phyloP scores from a whole-genome alignment of 2,329 filamentous ascomycete genomes.

The Fusarium incarnatum region DNA sequence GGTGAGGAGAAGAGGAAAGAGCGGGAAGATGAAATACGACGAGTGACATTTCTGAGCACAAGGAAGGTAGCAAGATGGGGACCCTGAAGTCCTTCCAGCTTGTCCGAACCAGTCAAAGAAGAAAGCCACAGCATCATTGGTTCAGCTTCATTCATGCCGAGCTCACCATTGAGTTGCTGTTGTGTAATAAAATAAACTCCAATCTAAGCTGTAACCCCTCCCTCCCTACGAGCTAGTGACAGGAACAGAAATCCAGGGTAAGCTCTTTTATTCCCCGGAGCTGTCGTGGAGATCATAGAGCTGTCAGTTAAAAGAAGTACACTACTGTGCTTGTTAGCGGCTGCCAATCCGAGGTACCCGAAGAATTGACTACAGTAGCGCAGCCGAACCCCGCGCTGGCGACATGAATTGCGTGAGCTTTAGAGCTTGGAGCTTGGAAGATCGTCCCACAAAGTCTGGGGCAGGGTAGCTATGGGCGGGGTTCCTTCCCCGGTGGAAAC shows the following conservation, averaged over 20 bases:
- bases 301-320: neutral
- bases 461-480: conserved; percentile 4
- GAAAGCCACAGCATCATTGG: conserved; percentile 42
- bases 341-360: conserved; percentile 25
- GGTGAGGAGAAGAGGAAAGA: neutral
- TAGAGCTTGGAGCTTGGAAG: neutral
- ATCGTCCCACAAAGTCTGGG: conserved; percentile 33
- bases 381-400: conserved; percentile 44
- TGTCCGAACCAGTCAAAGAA: conserved; percentile 11
- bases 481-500: conserved; percentile 6
- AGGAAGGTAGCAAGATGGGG: neutral
- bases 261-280: conserved; percentile 17
- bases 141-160: neutral
- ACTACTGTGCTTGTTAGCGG: conserved; percentile 33
- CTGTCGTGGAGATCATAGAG: conserved; percentile 19
- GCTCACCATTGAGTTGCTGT: conserved; percentile 26
- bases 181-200: conserved; percentile 30
- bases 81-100: neutral
- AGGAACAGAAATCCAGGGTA: conserved; percentile 25
- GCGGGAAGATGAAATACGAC: conserved; percentile 20
- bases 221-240: neutral
- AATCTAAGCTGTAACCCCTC: conserved; percentile 10
- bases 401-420: conserved; percentile 4
- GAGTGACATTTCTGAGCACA: conserved; percentile 30
- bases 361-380: conserved; percentile 27